Conservation (phyloP, 2,329 filamentous ascomycete species). For the Fusarium pseudograminearum region DNA sequence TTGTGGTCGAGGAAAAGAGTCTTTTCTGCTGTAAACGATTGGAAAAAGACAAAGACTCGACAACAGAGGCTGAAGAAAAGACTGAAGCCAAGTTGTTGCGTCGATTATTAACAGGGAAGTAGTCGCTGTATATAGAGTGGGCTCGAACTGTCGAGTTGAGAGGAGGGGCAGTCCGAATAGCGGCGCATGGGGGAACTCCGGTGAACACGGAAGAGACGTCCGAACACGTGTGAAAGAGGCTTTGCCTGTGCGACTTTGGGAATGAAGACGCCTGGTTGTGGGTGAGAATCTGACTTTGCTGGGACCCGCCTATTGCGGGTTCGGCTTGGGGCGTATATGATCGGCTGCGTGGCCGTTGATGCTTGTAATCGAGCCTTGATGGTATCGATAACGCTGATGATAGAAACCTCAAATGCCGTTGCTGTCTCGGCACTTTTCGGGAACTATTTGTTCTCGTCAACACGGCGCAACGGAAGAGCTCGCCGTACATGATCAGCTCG, state of each 20-base stretch:
- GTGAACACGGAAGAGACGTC: conserved; percentile 43
- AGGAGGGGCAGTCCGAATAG: conserved; percentile 45
- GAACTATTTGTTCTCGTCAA: conserved; percentile 18
- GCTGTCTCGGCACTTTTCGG: conserved; percentile 35
- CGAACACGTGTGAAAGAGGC: conserved; percentile 38
- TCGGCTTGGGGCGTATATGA: conserved; percentile 38
- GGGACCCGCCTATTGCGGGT: conserved; percentile 41
- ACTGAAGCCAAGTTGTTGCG: conserved; percentile 32
- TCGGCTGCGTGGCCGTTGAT: conserved; percentile 34
- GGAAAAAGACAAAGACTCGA: conserved; percentile 25
- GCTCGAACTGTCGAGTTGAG: conserved; percentile 33
- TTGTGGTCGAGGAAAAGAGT: conserved; percentile 68
- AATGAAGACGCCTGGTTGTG: conserved; percentile 23
- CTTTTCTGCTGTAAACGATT: conserved; percentile 38
- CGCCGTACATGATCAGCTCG: conserved; percentile 36
- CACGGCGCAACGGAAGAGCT: conserved; percentile 36
- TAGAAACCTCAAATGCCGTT: conserved; percentile 17
- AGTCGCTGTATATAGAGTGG: conserved; percentile 40
- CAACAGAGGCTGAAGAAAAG: conserved; percentile 31
- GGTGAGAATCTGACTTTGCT: conserved; percentile 37
- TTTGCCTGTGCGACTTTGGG: conserved; percentile 34
- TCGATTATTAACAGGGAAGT: conserved; percentile 27
- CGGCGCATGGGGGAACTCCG: conserved; percentile 33
- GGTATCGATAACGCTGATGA: conserved; percentile 33
- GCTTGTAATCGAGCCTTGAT: conserved; percentile 7